phyloP scores from a whole-genome alignment of 2,329 filamentous ascomycete species.

The Xylaria sp. region DNA sequence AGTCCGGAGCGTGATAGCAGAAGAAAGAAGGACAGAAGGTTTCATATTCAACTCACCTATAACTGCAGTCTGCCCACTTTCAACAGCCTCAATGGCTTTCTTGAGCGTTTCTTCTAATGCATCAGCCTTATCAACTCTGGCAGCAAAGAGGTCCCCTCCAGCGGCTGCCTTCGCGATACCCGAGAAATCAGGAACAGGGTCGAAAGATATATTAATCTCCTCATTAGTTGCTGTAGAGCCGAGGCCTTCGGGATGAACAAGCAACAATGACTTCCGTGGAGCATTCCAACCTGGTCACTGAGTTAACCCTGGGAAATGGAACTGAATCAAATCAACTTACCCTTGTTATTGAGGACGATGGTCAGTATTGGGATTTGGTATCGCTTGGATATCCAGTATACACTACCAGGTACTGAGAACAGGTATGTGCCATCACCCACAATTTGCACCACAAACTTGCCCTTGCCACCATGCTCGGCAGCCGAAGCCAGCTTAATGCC shows the following conservation, averaged over 20 bases:
- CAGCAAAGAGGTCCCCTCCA: constrained; percentile 63
- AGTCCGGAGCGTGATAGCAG: background rate
- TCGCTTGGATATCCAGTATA: constrained; percentile 65
- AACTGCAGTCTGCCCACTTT: constrained; percentile 62
- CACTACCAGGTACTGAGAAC: constrained; percentile 64
- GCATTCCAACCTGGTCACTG: constrained; percentile 65
- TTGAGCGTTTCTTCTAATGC: constrained; percentile 60
- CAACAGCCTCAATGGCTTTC: constrained; percentile 62
- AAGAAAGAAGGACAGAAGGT: constrained; percentile 27
- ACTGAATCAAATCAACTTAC: constrained; percentile 45
- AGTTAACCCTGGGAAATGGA: constrained; percentile 14
- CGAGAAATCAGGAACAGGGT: constrained; percentile 66
- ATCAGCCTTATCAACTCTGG: constrained; percentile 57
- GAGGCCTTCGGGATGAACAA: constrained; percentile 68
- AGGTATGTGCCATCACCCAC: constrained; percentile 68
- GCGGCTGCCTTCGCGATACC: constrained; percentile 70
- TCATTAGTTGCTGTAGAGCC: constrained; percentile 67
- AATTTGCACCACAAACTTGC: constrained; percentile 64
- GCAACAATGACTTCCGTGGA: constrained; percentile 64
- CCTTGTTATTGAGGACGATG: constrained; percentile 67
- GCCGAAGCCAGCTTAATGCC: constrained; percentile 61
- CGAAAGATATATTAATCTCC: constrained; percentile 70
- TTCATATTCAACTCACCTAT: constrained; percentile 61
- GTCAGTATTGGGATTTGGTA: constrained; percentile 66
- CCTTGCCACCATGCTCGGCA: constrained; percentile 53